phyloP scores from a whole-genome alignment of 208 protist genomes.

The Porcisia hertigi region DNA sequence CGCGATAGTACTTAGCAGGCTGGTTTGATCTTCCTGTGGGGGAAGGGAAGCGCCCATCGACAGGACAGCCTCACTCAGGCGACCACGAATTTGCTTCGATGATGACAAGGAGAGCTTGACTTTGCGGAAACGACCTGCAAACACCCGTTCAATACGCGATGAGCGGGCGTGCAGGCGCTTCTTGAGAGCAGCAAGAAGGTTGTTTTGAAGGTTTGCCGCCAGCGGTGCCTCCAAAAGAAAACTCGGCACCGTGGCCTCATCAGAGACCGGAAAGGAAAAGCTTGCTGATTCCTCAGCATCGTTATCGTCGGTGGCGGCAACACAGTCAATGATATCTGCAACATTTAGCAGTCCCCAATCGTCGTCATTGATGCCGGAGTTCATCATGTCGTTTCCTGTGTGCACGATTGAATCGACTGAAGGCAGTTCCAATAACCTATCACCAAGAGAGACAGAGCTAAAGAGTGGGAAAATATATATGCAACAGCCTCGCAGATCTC shows the following conservation, averaged over 20 bases:
- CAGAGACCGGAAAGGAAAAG: background rate
- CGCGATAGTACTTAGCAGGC: conserved; percentile 40
- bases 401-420: background rate
- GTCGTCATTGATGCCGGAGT: conserved; percentile 14
- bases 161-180: background rate
- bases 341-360: conserved; percentile 82
- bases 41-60: conserved; percentile 47
- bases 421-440: background rate
- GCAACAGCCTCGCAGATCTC: background rate
- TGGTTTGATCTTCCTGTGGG: conserved; percentile 21
- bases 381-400: conserved; percentile 11
- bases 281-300: background rate
- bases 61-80: conserved; percentile 40
- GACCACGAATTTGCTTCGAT: conserved; percentile 55
- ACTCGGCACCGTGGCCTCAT: conserved; percentile 17
- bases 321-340: conserved; percentile 44
- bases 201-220: background rate
- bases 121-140: conserved; percentile 24
- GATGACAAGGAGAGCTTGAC: conserved; percentile 26
- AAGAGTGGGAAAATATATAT: background rate
- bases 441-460: background rate
- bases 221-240: conserved; percentile 14
- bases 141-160: conserved; percentile 9
- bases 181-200: conserved; percentile 1
- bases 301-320: conserved; percentile 37